These are phyloP conservation scores for Pyrenophora graminea DNA, from an alignment of 2,329 filamentous ascomycete genomes.

Conservation along the genomic window DNA sequence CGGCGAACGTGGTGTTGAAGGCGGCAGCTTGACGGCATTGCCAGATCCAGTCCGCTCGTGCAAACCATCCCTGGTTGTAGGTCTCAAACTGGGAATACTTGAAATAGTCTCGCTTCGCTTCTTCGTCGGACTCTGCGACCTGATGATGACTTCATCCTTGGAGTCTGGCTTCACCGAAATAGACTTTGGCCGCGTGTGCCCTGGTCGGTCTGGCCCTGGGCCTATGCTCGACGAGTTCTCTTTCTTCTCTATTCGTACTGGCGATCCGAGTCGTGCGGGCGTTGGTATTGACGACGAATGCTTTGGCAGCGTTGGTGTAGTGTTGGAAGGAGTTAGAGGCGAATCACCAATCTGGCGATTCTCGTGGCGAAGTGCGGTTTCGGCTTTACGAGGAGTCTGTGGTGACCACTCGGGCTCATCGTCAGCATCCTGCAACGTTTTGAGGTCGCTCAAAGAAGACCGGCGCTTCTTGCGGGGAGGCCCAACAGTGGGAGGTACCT, in stretches of 20 bases:
- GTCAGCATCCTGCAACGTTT: constrained; percentile 65
- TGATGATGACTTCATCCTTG: constrained; percentile 46
- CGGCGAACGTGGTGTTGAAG: constrained; percentile 38
- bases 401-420: constrained; percentile 45
- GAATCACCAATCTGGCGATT: constrained; percentile 34
- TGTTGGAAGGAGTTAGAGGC: constrained; percentile 36
- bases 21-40: constrained; percentile 64
- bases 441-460: constrained; percentile 88
- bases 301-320: constrained; percentile 39
- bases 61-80: constrained; percentile 51
- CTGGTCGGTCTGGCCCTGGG: constrained; percentile 33
- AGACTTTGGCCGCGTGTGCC: constrained; percentile 30
- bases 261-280: constrained; percentile 49
- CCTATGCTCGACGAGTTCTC: constrained; percentile 47
- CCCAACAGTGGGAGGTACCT: constrained; percentile 47
- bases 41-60: constrained; percentile 55
- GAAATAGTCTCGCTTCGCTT: constrained; percentile 53
- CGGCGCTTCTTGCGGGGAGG: constrained; percentile 72
- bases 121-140: constrained; percentile 48
- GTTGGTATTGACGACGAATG: constrained; percentile 47
- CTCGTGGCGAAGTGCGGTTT: constrained; percentile 27
- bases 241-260: constrained; percentile 46
- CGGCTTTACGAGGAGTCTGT: constrained; percentile 42
- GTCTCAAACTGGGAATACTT: constrained; percentile 56
- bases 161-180: constrained; percentile 23